Base-by-base conservation (phyloP, 139 green algal genomes). In the Volvox africanus region DNA sequence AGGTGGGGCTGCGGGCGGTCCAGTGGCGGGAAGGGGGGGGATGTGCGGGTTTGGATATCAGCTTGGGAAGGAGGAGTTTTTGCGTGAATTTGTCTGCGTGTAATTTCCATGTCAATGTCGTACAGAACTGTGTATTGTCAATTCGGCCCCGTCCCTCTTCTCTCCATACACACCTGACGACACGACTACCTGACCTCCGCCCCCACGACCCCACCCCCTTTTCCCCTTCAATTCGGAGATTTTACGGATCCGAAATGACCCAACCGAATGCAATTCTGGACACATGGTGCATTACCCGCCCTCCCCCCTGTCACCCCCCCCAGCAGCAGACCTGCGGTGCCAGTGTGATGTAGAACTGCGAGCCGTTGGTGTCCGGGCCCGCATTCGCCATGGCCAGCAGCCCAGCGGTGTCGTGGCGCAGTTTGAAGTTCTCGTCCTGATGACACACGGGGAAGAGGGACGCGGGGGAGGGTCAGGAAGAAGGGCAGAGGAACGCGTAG, bases 361-460 rank as follows among this genome's bases (percentile, higher is more conserved):
- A 71, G 75, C 94, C 94, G 92, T 97, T 97, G 36, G 95, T 97
- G 94, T 95, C 65, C 12, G 94, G 91, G 6, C 95, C 95, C 0
- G 94, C 92, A 37, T 97, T 97, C 68, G 96, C 96, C 95, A 97
- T 96, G 33, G 92, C 93, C 88, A 97, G 81, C 75, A 95, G 90
- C 36, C 94, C 95, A 5, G 94, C 92, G 12, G 61, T 81, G 1
- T 86, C 80, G 92, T 96, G 94, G n/a, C 93, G 92, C 33, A 96
- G 77, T 88, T 92, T 87, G 88, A 96, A 95, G 88, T 94, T 94
- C 91, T 96, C 94, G 65, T 96, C 93, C 94, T 96, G 90, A 1
- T 18, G 76, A 11, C 24, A 12, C 21, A 73, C 26, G 71, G 17
- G 71, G 71, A 32, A 32, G 2, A 2, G 71, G 71, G 22, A 21